Evolutionary conservation across 257 asterid species (phyloP).

Genomic region (Craterostigma plantagineum): DNA sequence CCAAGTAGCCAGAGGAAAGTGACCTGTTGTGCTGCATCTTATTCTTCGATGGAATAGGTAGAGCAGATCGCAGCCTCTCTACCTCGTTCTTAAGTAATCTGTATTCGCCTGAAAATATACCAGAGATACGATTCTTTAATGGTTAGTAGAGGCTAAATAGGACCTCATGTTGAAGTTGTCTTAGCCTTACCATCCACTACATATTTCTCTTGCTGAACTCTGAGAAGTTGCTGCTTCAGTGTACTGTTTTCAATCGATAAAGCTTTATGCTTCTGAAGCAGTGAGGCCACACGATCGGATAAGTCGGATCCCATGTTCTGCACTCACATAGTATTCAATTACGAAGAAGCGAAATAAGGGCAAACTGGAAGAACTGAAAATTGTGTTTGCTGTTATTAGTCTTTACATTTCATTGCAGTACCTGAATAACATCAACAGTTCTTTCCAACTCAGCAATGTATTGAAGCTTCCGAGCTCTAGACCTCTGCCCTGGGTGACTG

Average conservation of each 20-base stretch:
- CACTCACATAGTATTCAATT: no score
- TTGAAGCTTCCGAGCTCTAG: constrained; percentile 72
- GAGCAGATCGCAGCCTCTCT: constrained; percentile 24
- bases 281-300: no score
- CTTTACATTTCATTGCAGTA: constrained; percentile 7
- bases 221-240: no score
- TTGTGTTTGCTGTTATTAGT: background rate
- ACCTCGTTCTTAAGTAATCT: constrained; percentile 34
- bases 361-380: constrained; percentile 44
- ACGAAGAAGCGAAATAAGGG: no score
- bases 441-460: constrained; percentile 71
- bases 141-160: background rate
- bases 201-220: no score
- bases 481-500: constrained; percentile 85
- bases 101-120: constrained; percentile 36
- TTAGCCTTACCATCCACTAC: no score
- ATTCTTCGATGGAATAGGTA: constrained; percentile 10
- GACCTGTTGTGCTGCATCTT: no score
- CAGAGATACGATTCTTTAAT: background rate
- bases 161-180: no score
- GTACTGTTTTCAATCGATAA: no score
- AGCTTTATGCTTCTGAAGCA: no score
- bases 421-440: constrained; percentile 56
- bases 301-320: no score
- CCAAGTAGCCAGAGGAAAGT: background rate